Evolutionary conservation across 805 yeast species (phyloP), one percentile per base, ranked within the genome.

Genomic region (Kazachstania viticola): DNA sequence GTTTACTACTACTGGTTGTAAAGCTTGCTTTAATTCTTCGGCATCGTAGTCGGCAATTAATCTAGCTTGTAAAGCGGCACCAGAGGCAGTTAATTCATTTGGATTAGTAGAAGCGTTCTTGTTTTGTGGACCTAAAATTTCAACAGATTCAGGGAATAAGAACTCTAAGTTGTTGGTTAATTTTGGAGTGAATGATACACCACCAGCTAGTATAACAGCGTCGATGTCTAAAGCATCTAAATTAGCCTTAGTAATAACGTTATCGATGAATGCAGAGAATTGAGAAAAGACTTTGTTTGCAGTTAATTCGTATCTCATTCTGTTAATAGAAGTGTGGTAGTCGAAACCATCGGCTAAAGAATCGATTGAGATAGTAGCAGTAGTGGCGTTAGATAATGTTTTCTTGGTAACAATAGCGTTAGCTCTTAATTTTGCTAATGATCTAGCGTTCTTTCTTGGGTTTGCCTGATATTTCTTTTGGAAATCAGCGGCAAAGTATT

Each of bases 61-160:
- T 24, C 94, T 75, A 31, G 95, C 98, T 69, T 91, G 97, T 56
- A 88, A 71, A 41, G 97, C 95, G 37, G 95, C 93, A 62, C 98
- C 98, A 53, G 93, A 78, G 42, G 94, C 77, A 42, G 79, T 67
- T 51, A 85, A 69, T 65, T 91, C 97, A 52, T 82, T 77, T 38
- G 98, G 96, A 62, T 82, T 73, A 39, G 76, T 55, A 35, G 91
- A 81, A 61, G 83, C 84, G 39, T 80, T 46, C 56, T 82, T 88
- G 39, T 68, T 51, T 22, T 79, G 62, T 43, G 97, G 94, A 17
- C 96, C 76, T 39, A 75, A 65, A 33, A 87, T 69, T 23, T 49
- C 49, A 32, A 64, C 70, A 29, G 78, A 56, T 57, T 80, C 91
- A 41, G 94, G 94, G 74, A 88, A 88, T 31, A 84, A 49, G 36